Evolutionary conservation across 139 green algal genomes (phyloP).

Genomic region (Haematococcus lacustris): DNA sequence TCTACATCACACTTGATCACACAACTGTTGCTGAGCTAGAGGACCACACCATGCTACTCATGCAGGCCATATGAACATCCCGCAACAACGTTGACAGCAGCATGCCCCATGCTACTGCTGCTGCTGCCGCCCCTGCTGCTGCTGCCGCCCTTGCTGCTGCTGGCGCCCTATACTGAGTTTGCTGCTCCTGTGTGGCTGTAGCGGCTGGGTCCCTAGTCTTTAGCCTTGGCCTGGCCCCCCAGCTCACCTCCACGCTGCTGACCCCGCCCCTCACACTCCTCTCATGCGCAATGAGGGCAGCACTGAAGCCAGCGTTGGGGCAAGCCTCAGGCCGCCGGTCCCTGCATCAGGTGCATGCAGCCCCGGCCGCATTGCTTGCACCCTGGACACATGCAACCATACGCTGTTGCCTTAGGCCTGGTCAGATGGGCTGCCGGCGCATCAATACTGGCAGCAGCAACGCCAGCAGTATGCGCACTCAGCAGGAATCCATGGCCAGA

Average conservation of each 20-base stretch:
- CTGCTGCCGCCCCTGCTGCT: background rate
- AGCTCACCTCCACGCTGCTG: slow-evolving; percentile 45
- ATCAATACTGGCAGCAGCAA: background rate
- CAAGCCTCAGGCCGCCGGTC: slow-evolving; percentile 39
- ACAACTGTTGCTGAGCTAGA: background rate
- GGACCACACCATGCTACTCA: background rate
- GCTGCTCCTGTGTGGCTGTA: background rate
- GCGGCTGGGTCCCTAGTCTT: background rate
- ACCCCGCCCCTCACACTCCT: slow-evolving; percentile 44
- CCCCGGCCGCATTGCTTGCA: background rate
- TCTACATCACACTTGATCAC: background rate
- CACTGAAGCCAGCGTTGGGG: slow-evolving; percentile 80
- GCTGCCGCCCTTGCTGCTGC: background rate
- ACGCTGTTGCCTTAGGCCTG: background rate
- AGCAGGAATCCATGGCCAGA: background rate
- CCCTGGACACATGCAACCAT: background rate
- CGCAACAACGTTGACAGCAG: background rate
- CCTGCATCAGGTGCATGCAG: background rate
- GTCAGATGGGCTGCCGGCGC: background rate
- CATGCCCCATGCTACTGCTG: background rate
- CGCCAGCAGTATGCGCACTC: background rate
- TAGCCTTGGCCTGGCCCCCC: background rate
- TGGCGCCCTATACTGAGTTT: background rate
- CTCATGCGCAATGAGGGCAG: slow-evolving; percentile 56
- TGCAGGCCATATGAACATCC: background rate